Percentiles rank a stretch among this genome's conserved stretches.
These are phyloP conservation scores for Quercus tomentella DNA, from an alignment of 331 rosid species.

Conservation along the genomic window DNA sequence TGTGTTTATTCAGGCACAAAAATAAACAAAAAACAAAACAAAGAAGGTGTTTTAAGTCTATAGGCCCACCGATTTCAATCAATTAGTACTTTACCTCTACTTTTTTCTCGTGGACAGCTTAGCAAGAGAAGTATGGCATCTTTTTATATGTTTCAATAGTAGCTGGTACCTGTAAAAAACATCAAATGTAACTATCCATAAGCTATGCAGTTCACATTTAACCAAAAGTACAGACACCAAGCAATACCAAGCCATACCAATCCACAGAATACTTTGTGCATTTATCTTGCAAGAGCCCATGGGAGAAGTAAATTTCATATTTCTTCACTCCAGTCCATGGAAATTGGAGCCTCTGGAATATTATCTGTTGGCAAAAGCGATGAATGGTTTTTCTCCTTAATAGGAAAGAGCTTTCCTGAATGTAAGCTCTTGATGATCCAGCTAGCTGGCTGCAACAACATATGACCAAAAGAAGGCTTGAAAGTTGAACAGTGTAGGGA, in stretches of 20 bases:
- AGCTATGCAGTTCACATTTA: neutral
- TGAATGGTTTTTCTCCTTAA: constrained; percentile 18
- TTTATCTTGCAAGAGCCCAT: constrained; percentile 11
- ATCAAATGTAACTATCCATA: neutral
- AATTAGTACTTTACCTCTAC: neutral
- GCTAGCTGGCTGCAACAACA: constrained; percentile 54
- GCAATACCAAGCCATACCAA: neutral
- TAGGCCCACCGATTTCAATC: neutral
- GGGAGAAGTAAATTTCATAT: constrained; percentile 23
- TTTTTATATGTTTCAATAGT: neutral
- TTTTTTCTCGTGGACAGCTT: neutral
- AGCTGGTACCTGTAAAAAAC: neutral
- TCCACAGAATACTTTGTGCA: neutral
- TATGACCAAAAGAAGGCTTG: neutral
- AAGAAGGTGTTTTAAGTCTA: neutral
- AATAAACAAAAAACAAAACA: too few relatives aligned
- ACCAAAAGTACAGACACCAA: neutral
- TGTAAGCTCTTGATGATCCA: constrained; percentile 78
- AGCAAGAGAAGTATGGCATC: neutral
- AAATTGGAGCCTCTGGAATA: constrained; percentile 27
- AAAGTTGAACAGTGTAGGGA: neutral
- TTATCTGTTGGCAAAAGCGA: constrained; percentile 14
- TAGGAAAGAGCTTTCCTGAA: constrained; percentile 62
- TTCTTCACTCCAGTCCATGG: constrained; percentile 41
- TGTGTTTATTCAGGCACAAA: neutral